Conservation (phyloP, 2,329 filamentous ascomycete species). For the Penicillium italicum region DNA sequence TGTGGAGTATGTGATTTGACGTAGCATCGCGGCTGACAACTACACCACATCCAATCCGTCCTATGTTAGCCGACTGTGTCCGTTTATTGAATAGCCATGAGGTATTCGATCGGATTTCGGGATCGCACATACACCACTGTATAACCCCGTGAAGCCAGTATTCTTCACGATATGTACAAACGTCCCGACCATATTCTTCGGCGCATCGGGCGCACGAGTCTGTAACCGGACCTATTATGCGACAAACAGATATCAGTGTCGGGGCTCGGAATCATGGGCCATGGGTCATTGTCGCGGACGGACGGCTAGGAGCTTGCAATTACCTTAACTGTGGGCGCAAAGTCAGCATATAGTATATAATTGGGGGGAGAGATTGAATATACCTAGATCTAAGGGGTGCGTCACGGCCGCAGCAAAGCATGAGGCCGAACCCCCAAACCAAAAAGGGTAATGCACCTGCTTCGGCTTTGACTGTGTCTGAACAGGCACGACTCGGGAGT, state of each 20-base stretch:
- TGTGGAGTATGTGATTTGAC: constrained; percentile 93
- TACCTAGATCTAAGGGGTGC: constrained; percentile 88
- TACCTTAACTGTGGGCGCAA: constrained; percentile 53
- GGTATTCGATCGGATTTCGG: not conserved
- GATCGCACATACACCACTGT: constrained; percentile 63
- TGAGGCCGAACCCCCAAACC: constrained; percentile 94
- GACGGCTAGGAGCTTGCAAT: constrained; percentile 2
- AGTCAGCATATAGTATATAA: constrained; percentile 20
- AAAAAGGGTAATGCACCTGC: constrained; percentile 68
- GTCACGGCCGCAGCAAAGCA: constrained; percentile 89
- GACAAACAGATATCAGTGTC: constrained; percentile 17
- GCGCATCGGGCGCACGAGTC: constrained; percentile 71
- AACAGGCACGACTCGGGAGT: constrained; percentile 17
- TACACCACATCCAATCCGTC: constrained; percentile 28
- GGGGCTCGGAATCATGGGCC: not conserved
- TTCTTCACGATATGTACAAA: constrained; percentile 74
- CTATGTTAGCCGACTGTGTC: not conserved
- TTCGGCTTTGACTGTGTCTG: constrained; percentile 25
- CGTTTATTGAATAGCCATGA: not conserved
- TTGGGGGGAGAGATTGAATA: constrained; percentile 34
- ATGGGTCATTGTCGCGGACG: constrained; percentile 5
- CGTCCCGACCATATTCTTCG: constrained; percentile 79
- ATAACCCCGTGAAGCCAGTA: constrained; percentile 76
- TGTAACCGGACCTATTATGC: constrained; percentile 72
- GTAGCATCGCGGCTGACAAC: constrained; percentile 85